Evolutionary conservation across 495 filamentous ascomycete genomes (phyloP).

Genomic region (Daldinia childiae): DNA sequence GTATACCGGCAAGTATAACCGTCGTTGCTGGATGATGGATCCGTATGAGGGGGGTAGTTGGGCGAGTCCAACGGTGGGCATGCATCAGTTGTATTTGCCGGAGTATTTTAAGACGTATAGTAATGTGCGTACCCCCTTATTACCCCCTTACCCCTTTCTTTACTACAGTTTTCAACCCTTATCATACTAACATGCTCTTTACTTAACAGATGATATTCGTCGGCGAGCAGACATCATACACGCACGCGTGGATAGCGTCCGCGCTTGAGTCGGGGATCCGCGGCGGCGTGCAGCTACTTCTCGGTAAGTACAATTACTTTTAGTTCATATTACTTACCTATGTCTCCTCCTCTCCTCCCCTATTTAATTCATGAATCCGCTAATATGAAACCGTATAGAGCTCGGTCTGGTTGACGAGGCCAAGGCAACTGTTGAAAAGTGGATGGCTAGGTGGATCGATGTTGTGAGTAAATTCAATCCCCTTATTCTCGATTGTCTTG

Average conservation of each 20-base stretch:
- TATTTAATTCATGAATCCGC: neutral
- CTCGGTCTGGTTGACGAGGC: slow-evolving; percentile 76
- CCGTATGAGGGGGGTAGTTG: slow-evolving; percentile 63
- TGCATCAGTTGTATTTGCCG: slow-evolving; percentile 73
- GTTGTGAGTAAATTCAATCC: slow-evolving; percentile 27
- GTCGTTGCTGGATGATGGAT: slow-evolving; percentile 69
- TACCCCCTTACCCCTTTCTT: neutral
- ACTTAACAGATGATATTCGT: slow-evolving; percentile 66
- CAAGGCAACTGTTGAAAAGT: slow-evolving; percentile 67
- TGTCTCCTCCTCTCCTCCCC: neutral
- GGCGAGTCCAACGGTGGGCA: slow-evolving; percentile 64
- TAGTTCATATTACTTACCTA: neutral
- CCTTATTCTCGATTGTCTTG: neutral
- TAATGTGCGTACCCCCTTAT: slow-evolving; percentile 48
- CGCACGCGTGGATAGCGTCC: slow-evolving; percentile 77
- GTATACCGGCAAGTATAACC: slow-evolving; percentile 67
- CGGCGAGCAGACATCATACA: slow-evolving; percentile 76
- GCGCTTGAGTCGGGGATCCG: slow-evolving; percentile 73
- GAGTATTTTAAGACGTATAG: slow-evolving; percentile 75
- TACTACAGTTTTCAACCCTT: neutral
- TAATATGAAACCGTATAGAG: slow-evolving; percentile 44
- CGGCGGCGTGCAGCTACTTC: slow-evolving; percentile 69
- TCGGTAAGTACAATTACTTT: slow-evolving; percentile 47
- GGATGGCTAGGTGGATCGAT: slow-evolving; percentile 73
- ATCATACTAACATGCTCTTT: neutral